phyloP scores from a whole-genome alignment of 805 yeast species.

The Lachancea waltii region DNA sequence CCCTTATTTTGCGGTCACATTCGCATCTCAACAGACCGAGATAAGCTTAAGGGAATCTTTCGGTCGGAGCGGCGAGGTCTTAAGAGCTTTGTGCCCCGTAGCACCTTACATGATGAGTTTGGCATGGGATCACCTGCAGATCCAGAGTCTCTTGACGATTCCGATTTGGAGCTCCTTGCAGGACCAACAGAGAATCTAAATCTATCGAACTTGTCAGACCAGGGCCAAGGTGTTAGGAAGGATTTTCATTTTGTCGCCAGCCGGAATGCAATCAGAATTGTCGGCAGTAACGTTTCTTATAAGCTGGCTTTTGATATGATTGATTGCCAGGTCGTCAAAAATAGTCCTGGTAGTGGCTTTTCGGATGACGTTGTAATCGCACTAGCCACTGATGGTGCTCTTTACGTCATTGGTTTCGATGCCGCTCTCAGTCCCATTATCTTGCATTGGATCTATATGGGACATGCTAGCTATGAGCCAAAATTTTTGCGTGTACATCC shows the following conservation, averaged over 20 bases:
- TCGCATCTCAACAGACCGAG: neutral
- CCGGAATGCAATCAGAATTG: neutral
- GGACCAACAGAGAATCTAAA: neutral
- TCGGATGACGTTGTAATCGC: constrained; percentile 4
- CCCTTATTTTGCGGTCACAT: constrained; percentile 2
- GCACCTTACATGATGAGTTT: constrained; percentile 3
- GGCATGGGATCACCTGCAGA: constrained; percentile 13
- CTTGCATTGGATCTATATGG: constrained; percentile 20
- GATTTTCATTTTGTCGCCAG: constrained; percentile 1
- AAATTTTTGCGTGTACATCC: constrained; percentile 13
- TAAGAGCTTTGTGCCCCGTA: constrained; percentile 4
- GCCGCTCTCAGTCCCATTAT: constrained; percentile 7
- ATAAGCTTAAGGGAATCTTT: constrained; percentile 1
- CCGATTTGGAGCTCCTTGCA: constrained; percentile 21
- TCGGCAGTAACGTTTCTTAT: neutral
- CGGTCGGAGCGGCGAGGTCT: neutral
- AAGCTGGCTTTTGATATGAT: constrained; percentile 14
- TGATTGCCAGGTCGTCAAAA: constrained; percentile 20
- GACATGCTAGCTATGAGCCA: constrained; percentile 7
- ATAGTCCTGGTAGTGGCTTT: constrained; percentile 4
- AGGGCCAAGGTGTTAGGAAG: too few relatives aligned
- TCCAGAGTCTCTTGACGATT: constrained; percentile 27
- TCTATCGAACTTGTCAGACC: too few relatives aligned
- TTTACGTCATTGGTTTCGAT: constrained; percentile 5
- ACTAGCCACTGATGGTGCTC: neutral